Percentiles rank a stretch among this genome's conserved stretches.
Evolutionary conservation across 139 green algal species (phyloP).

Genomic region (Ostreobium quekettii): DNA sequence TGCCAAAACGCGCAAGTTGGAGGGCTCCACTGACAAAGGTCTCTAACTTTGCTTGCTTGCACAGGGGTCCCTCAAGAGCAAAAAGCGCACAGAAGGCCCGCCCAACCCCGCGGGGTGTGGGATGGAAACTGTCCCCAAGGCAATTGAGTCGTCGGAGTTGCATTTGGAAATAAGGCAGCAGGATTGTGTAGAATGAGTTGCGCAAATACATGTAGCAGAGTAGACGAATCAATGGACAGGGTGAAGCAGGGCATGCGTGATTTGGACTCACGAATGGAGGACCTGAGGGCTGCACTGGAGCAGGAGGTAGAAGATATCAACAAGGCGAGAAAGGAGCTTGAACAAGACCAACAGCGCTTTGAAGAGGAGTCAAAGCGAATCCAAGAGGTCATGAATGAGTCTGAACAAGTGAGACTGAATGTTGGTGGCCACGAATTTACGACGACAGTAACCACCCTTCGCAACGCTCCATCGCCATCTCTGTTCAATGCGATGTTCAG

Average conservation of each 20-base stretch:
- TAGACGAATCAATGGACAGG: constrained; percentile 13
- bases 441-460: constrained; percentile 54
- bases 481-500: constrained; percentile 70
- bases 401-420: constrained; percentile 30
- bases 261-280: constrained; percentile 25
- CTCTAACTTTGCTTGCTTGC: too few species aligned
- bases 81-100: too few species aligned
- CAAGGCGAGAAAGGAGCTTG: constrained; percentile 23
- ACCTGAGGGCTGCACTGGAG: constrained; percentile 26
- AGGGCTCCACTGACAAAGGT: too few species aligned
- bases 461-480: constrained; percentile 42
- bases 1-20: too few species aligned
- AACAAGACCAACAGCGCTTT: constrained; percentile 33
- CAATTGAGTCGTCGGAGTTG: too few species aligned
- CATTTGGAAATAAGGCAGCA: too few species aligned
- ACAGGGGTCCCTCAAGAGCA: too few species aligned
- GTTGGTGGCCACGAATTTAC: constrained; percentile 53
- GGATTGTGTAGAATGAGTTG: too few species aligned
- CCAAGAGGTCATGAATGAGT: constrained; percentile 23
- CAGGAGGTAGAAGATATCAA: constrained; percentile 31
- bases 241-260: constrained; percentile 15
- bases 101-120: too few species aligned
- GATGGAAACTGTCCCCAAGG: too few species aligned
- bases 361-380: constrained; percentile 35
- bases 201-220: too few species aligned